phyloP scores from a whole-genome alignment of 1,284 basidiomycete genomes.

The Microbotryum violaceum region DNA sequence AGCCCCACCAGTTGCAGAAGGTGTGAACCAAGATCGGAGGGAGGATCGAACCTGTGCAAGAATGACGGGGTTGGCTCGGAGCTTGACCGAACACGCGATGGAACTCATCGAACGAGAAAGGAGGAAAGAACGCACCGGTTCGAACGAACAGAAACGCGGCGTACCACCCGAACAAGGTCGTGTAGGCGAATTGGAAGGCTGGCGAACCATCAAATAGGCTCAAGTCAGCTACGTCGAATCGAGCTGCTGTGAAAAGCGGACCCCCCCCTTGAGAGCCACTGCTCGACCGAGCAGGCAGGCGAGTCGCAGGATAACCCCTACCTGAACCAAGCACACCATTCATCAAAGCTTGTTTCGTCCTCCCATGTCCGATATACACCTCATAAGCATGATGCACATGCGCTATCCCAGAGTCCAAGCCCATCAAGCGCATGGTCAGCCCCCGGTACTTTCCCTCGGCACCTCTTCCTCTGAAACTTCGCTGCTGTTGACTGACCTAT shows the following conservation, averaged over 20 bases:
- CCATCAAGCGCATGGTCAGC: not conserved
- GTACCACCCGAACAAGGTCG: conserved; percentile 84
- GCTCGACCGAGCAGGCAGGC: no score
- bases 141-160: conserved; percentile 77
- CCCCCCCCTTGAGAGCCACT: no score
- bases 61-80: not conserved
- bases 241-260: not conserved
- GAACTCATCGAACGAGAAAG: not conserved
- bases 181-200: conserved; percentile 84
- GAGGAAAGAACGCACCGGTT: conserved; percentile 52
- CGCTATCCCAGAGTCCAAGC: conserved; percentile 47
- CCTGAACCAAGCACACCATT: conserved; percentile 55
- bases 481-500: conserved; percentile 51
- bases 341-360: conserved; percentile 55
- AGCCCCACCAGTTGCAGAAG: conserved; percentile 90
- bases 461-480: no score
- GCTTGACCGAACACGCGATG: not conserved
- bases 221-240: conserved; percentile 4
- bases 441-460: no score
- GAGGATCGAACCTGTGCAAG: conserved; percentile 38
- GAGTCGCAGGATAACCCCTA: conserved; percentile 43
- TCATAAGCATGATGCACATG: conserved; percentile 90
- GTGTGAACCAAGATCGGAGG: conserved; percentile 66
- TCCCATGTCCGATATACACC: conserved; percentile 61
- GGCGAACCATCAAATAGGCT: conserved; percentile 5